These are phyloP conservation scores for Boletus sp. DNA, from an alignment of 768 basidiomycete species.

Conservation along the genomic window DNA sequence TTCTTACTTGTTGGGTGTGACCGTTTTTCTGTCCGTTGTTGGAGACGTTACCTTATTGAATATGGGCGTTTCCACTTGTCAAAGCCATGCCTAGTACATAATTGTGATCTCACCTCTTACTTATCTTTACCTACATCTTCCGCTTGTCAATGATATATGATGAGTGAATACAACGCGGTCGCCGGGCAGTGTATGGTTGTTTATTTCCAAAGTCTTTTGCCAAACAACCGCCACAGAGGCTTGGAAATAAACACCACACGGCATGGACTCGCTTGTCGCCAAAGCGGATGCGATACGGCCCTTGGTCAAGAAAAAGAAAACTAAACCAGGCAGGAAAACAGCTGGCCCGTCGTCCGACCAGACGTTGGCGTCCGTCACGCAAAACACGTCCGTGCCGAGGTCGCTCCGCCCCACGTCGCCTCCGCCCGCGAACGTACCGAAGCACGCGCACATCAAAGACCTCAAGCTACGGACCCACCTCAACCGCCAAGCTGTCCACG, in stretches of 20 bases:
- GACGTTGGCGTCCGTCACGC: constrained; percentile 56
- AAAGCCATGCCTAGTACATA: background rate
- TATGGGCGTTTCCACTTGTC: constrained; percentile 5
- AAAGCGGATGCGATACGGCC: constrained; percentile 60
- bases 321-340: constrained; percentile 23
- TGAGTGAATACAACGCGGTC: background rate
- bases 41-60: constrained; percentile 5
- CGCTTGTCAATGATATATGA: background rate
- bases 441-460: constrained; percentile 63
- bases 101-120: constrained; percentile 4
- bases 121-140: background rate
- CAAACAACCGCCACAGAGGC: constrained; percentile 1
- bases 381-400: constrained; percentile 60
- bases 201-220: constrained; percentile 16
- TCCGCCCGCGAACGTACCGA: constrained; percentile 43
- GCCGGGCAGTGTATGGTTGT: too few species aligned
- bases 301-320: constrained; percentile 44
- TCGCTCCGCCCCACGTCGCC: constrained; percentile 57
- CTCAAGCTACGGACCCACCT: constrained; percentile 74
- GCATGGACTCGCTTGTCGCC: constrained; percentile 68
- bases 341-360: constrained; percentile 37
- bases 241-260: background rate
- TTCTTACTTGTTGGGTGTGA: background rate
- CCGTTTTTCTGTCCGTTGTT: background rate
- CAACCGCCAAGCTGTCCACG: constrained; percentile 54